Evolutionary conservation across 2,329 filamentous ascomycete species (phyloP), one percentile per base, ranked within the genome.

Genomic region (Ascocoryne sarcoides): DNA sequence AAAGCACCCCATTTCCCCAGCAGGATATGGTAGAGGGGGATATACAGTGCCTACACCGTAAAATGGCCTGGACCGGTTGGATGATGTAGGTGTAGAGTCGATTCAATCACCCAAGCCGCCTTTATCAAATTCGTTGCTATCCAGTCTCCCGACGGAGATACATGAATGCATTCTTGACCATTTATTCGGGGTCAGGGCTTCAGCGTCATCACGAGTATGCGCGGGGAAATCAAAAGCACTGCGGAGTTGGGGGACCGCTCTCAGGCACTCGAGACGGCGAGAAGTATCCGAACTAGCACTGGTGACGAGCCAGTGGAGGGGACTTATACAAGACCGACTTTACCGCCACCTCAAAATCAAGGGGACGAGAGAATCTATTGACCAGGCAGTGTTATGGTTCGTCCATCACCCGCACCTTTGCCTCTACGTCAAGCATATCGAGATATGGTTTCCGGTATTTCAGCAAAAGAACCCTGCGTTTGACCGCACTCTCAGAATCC

Each of bases 301-400:
- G 37, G 76, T 80, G 34, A 75, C 67, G 51, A 66, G 61, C 3
- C 62, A 71, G n/a, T 87, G 82, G 82, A 72, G 79, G 36, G 63
- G 68, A 26, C 56, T 86, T 41, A 75, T 88, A 15, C 83, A 87
- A 57, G 73, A 82, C 55, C 71, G 82, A 28, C 70, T 88, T 2
- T 88, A 84, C 61, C 71, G 82, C 31, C 82, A 85, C 58, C 75
- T 87, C 63, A 85, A 86, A 61, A 66, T 87, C 51, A 83, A 84
- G 62, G 82, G 79, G 0, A 84, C 80, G 0, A 65, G 73, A 28
- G 68, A 73, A n/a, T 79, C 73, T 12, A 62, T 84, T 30, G 63
- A 72, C 31, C 68, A 76, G 35, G 75, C 80, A 5, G 66, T 73
- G 47, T 48, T 63, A 23, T 85, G 81, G 66, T 82, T 87, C 49